phyloP scores from a whole-genome alignment of 305 asterid species.

The Plantago lanceolata region DNA sequence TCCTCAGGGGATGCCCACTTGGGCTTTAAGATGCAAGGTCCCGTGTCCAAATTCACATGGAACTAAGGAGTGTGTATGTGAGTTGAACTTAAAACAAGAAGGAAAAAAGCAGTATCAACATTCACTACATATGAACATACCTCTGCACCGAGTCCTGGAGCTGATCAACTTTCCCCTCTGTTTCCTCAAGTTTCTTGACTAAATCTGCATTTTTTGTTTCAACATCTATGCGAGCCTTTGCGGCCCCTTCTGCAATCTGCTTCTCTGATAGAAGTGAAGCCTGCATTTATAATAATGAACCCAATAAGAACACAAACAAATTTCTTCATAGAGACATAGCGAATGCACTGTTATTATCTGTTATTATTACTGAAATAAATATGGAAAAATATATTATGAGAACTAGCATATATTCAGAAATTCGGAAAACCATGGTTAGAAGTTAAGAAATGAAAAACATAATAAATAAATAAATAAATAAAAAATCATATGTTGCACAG shows the following conservation, averaged over 20 bases:
- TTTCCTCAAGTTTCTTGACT: constrained; percentile 57
- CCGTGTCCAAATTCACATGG: too few species aligned
- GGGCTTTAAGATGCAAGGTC: background rate
- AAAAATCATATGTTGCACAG: too few species aligned
- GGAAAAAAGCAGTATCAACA: background rate
- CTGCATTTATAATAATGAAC: constrained; percentile 40
- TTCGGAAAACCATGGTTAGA: too few species aligned
- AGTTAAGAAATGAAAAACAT: too few species aligned
- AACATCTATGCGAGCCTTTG: constrained; percentile 53
- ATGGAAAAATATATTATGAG: too few species aligned
- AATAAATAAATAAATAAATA: too few species aligned
- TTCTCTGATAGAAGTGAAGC: constrained; percentile 67
- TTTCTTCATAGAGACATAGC: constrained; percentile 17
- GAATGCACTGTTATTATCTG: background rate
- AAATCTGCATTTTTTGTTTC: constrained; percentile 58
- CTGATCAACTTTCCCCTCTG: constrained; percentile 67
- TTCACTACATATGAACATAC: constrained; percentile 36
- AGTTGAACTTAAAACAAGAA: background rate
- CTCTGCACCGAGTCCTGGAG: constrained; percentile 87
- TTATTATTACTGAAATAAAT: too few species aligned
- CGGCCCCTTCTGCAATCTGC: constrained; percentile 65
- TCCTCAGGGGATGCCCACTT: background rate
- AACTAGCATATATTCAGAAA: too few species aligned
- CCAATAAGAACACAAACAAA: background rate
- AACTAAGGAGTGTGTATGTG: too few species aligned